Evolutionary conservation across 805 yeast species (phyloP), one percentile per base, ranked within the genome.

Genomic region (Candida coquimbonensis): DNA sequence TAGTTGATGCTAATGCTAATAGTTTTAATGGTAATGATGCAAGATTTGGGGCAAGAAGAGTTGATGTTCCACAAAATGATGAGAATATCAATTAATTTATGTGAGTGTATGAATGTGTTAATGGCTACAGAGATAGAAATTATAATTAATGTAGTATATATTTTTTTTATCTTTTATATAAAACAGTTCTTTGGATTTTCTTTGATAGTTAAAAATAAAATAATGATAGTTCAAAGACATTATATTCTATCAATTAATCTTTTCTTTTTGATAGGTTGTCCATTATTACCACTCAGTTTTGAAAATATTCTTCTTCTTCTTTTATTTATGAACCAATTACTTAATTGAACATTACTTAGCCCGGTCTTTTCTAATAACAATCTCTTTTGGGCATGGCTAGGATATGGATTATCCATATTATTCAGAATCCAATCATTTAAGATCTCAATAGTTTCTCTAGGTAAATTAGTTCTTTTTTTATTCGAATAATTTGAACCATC

Each of bases 281-380:
- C 63, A 41, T 59, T 60, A 44, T 56, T 59, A 7, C 63, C 63
- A 43, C 59, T 53, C 25, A 59, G 42, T 40, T 57, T 59, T 21
- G 58, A 53, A 41, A 59, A 59, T 16, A 87, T 75, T 58, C 84
- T 80, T 53, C 96, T 70, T 56, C 95, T 72, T 55, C 96, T 75
- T 17, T 91, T 95, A 60, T 87, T 87, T 58, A 87, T 87, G 57
- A 87, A 87, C 96, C 96, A 87, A 60, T 87, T 87, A 53, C 85
- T 75, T 49, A 87, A 72, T 63, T 87, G 96, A 49, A 84, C 87
- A 63, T 83, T 80, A 51, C 87, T 83, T 59, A 87, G 71, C 0
- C 93, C 91, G 0, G 96, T 87, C 59, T 75, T 72, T 53, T 73
- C 69, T 72, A 84, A 75, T 45, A 87, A 69, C 56, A 77, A 78